These are phyloP conservation scores for Aspergillus caelatus DNA, from an alignment of 2,329 filamentous ascomycete species.

Conservation along the genomic window DNA sequence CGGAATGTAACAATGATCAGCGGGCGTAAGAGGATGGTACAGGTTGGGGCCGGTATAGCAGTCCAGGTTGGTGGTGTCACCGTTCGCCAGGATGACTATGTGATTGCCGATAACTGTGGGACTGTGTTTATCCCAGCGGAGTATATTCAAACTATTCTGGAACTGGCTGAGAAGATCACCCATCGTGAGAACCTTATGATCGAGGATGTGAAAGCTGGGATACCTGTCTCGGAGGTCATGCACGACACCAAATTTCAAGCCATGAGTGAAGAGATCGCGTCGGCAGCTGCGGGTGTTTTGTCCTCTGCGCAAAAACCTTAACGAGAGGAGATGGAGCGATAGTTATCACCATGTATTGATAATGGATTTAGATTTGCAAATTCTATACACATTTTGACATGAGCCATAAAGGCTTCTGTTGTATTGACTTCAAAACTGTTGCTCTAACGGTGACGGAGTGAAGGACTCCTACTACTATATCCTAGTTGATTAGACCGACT, in stretches of 20 bases:
- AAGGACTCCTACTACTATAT: too few species aligned
- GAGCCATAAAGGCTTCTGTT: too few species aligned
- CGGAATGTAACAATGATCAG: slow-evolving; percentile 37
- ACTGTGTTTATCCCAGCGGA: slow-evolving; percentile 21
- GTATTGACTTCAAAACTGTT: too few species aligned
- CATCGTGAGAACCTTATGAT: slow-evolving; percentile 21
- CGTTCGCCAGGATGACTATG: slow-evolving; percentile 23
- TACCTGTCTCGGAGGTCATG: slow-evolving; percentile 23
- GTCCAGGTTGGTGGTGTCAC: slow-evolving; percentile 16
- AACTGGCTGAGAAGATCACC: slow-evolving; percentile 16
- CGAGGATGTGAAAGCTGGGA: slow-evolving; percentile 9
- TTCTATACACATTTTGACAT: too few species aligned
- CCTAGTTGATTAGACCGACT: too few species aligned
- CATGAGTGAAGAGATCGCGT: neutral
- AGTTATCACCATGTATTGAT: too few species aligned
- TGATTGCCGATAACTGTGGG: slow-evolving; percentile 24
- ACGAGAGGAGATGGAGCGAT: too few species aligned
- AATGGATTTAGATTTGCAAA: too few species aligned
- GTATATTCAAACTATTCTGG: slow-evolving; percentile 18
- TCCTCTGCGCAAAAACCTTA: too few species aligned
- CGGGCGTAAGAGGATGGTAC: slow-evolving; percentile 33
- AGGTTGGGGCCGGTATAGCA: slow-evolving; percentile 33
- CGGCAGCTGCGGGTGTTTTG: too few species aligned
- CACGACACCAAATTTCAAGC: slow-evolving; percentile 25
- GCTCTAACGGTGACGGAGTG: too few species aligned